phyloP scores from a whole-genome alignment of 306 rosid genomes.

The Gleditsia sinensis region DNA sequence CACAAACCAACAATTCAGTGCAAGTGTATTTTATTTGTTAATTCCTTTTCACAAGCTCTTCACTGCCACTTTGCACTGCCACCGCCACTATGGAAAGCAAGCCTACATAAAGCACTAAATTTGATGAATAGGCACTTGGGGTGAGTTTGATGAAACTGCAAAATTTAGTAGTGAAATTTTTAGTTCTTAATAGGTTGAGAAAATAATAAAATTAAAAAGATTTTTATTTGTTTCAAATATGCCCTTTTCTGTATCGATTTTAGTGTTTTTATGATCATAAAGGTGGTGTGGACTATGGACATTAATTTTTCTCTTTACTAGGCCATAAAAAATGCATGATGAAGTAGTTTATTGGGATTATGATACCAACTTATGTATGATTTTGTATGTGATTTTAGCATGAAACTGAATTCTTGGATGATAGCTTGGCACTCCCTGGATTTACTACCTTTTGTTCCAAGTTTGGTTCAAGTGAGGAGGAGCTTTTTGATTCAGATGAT shows the following conservation, averaged over 20 bases:
- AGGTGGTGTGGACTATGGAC: conserved; percentile 12
- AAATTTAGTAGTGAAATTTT: neutral
- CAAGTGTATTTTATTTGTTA: neutral
- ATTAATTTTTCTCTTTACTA: neutral
- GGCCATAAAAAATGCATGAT: neutral
- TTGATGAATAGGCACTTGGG: no score
- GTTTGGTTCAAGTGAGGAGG: conserved; percentile 62
- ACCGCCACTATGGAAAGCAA: neutral
- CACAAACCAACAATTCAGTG: neutral
- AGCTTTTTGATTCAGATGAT: conserved; percentile 78
- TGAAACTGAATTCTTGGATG: conserved; percentile 53
- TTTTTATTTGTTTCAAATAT: neutral
- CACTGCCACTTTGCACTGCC: neutral
- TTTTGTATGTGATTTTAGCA: conserved; percentile 37
- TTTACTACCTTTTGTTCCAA: conserved; percentile 45
- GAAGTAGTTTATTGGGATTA: conserved; percentile 6
- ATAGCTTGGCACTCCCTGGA: conserved; percentile 44
- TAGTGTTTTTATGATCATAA: neutral
- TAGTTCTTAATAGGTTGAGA: conserved; percentile 9
- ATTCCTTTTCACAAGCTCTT: neutral
- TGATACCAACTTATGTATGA: conserved; percentile 6
- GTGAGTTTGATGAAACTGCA: no score
- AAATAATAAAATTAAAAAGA: neutral
- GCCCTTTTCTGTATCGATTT: neutral
- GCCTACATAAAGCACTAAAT: neutral